A percentile compares a stretch with the other conserved stretches of the same genome.
These are phyloP conservation scores for Globisporangium viniferum DNA, from an alignment of 352 stramenopile species.

Conservation along the genomic window DNA sequence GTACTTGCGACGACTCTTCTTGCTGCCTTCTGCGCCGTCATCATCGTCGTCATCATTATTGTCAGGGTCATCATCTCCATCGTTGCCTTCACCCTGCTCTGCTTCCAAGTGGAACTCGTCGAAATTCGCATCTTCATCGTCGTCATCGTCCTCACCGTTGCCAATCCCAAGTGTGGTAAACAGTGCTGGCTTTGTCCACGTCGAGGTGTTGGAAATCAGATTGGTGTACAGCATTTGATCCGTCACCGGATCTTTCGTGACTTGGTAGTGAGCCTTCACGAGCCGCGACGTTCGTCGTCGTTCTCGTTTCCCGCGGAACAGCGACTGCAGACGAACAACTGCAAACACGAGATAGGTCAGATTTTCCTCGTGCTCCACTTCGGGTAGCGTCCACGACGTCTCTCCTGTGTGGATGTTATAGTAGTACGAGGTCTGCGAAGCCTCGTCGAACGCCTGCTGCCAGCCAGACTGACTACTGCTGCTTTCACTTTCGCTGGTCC, in stretches of 20 bases:
- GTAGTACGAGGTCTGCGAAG: conserved; percentile 67
- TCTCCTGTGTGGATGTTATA: conserved; percentile 66
- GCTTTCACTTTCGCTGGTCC: conserved; percentile 20
- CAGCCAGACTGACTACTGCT: conserved; percentile 24
- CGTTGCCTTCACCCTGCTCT: conserved; percentile 20
- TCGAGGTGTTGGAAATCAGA: conserved; percentile 29
- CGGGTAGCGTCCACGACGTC: conserved; percentile 59
- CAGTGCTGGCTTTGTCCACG: conserved; percentile 36
- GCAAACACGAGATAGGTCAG: conserved; percentile 45
- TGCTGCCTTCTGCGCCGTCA: conserved; percentile 17
- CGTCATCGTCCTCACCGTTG: conserved; percentile 17
- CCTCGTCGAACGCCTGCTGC: conserved; percentile 62
- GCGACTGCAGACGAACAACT: conserved; percentile 44
- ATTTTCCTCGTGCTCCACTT: conserved; percentile 23
- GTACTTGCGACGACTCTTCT: conserved; percentile 21
- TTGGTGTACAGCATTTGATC: conserved; percentile 50
- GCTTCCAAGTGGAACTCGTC: conserved; percentile 15
- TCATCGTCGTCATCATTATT: conserved; percentile 3
- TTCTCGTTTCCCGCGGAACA: conserved; percentile 33
- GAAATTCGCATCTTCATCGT: conserved; percentile 13
- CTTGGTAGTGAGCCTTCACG: conserved; percentile 34
- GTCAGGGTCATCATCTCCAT: conserved; percentile 19
- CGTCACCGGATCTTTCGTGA: conserved; percentile 30
- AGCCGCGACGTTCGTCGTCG: conserved; percentile 30
- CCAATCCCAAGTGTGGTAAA: conserved; percentile 30